Evolutionary conservation across 1,139 yeast genomes (phyloP).

Genomic region (Spathaspora sp.): DNA sequence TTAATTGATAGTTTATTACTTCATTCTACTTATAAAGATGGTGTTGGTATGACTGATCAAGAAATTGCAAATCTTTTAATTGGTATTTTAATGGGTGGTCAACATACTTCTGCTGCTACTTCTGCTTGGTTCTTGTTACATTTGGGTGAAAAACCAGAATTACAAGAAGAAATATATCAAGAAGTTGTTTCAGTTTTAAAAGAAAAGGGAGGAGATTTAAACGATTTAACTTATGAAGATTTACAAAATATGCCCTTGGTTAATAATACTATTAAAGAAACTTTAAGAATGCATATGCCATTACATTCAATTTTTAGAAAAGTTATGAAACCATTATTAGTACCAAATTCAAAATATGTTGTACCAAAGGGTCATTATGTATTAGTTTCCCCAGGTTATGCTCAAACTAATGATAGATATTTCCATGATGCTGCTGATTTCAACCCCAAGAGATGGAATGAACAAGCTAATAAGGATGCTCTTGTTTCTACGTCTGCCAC

Average conservation of each 20-base stretch:
- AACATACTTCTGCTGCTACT: slow-evolving; percentile 96
- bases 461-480: slow-evolving; percentile 13
- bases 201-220: slow-evolving; percentile 44
- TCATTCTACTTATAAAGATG: slow-evolving; percentile 85
- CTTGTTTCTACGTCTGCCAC: slow-evolving; percentile 19
- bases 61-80: slow-evolving; percentile 92
- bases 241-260: slow-evolving; percentile 78
- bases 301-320: slow-evolving; percentile 93
- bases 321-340: slow-evolving; percentile 74
- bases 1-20: slow-evolving; percentile 86
- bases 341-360: slow-evolving; percentile 76
- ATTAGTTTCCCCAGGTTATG: slow-evolving; percentile 90
- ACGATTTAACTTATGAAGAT: slow-evolving; percentile 75
- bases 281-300: slow-evolving; percentile 94
- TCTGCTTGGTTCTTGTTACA: slow-evolving; percentile 94
- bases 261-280: slow-evolving; percentile 85
- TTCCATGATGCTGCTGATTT: slow-evolving; percentile 73
- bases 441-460: slow-evolving; percentile 90
- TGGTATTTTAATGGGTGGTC: slow-evolving; percentile 99
- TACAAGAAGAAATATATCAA: slow-evolving; percentile 74
- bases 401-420: slow-evolving; percentile 72
- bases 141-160: slow-evolving; percentile 79
- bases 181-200: slow-evolving; percentile 71
- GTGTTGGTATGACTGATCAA: slow-evolving; percentile 88
- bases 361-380: slow-evolving; percentile 91